phyloP scores from a whole-genome alignment of 805 yeast species.

The Zygosaccharomyces pseudorouxii region DNA sequence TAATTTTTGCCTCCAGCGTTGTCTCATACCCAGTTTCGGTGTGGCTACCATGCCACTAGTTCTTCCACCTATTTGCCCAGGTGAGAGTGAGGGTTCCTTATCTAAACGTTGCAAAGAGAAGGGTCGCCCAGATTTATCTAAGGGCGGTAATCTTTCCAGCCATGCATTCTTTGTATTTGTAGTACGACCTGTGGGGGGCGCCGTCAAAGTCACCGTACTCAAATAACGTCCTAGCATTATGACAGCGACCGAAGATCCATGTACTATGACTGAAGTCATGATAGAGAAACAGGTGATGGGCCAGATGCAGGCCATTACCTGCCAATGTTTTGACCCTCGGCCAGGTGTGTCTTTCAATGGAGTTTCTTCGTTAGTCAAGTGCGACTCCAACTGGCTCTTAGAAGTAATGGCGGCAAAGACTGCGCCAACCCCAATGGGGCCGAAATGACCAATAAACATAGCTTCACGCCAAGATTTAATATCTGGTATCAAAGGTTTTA shows the following conservation, averaged over 20 bases:
- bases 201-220: conserved; percentile 86
- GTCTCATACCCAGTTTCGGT: conserved; percentile 73
- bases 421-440: conserved; percentile 97
- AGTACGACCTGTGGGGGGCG: conserved; percentile 73
- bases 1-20: conserved; percentile 36
- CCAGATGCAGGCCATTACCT: conserved; percentile 65
- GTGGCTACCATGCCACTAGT: conserved; percentile 60
- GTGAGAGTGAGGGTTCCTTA: conserved; percentile 43
- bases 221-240: conserved; percentile 74
- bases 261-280: conserved; percentile 79
- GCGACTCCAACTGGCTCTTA: conserved; percentile 60
- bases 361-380: conserved; percentile 46
- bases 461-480: conserved; percentile 92
- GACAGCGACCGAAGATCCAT: conserved; percentile 84
- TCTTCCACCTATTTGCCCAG: conserved; percentile 41
- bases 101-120: conserved; percentile 80
- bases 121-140: conserved; percentile 62
- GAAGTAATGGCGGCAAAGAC: conserved; percentile 79
- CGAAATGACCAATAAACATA: conserved; percentile 89
- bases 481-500: conserved; percentile 81
- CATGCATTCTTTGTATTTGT: conserved; percentile 60
- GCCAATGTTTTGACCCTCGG: conserved; percentile 48
- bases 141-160: conserved; percentile 79
- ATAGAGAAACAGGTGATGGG: conserved; percentile 78
- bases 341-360: conserved; percentile 51